A percentile compares a stretch with the other conserved stretches of the same genome.
Conservation (phyloP, 2,329 filamentous ascomycete genomes). For the Ascosphaera apis region DNA sequence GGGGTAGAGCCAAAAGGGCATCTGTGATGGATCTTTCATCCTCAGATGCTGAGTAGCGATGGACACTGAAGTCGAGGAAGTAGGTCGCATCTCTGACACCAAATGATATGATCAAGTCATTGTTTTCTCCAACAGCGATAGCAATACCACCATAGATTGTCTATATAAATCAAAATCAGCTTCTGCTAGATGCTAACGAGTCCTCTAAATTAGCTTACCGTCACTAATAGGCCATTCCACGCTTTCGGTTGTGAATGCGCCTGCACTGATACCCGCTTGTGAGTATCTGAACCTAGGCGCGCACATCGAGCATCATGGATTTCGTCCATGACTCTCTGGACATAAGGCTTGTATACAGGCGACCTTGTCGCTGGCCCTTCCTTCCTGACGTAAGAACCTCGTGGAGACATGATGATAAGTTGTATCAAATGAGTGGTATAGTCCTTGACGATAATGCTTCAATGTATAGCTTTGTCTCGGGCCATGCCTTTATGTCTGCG, state of each 20-base stretch:
- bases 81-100: conserved; percentile 55
- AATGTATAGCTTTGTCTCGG: no score
- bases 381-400: neutral
- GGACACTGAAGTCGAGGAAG: conserved; percentile 46
- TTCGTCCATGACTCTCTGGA: neutral
- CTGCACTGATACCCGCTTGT: neutral
- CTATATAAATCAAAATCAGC: conserved; percentile 7
- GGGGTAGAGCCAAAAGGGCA: conserved; percentile 29
- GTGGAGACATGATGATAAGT: neutral
- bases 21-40: conserved; percentile 29
- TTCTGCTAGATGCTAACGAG: neutral
- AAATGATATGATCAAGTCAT: conserved; percentile 36
- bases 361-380: neutral
- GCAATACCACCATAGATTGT: conserved; percentile 21
- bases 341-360: neutral
- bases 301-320: neutral
- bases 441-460: no score
- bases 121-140: conserved; percentile 12
- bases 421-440: no score
- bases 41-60: conserved; percentile 24
- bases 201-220: neutral
- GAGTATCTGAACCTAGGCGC: neutral
- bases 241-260: neutral
- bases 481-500: no score
- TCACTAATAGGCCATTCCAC: neutral